Evolutionary conservation across 2,329 filamentous ascomycete genomes (phyloP), one percentile per base, ranked within the genome.

Genomic region (Ilyonectria sp.): DNA sequence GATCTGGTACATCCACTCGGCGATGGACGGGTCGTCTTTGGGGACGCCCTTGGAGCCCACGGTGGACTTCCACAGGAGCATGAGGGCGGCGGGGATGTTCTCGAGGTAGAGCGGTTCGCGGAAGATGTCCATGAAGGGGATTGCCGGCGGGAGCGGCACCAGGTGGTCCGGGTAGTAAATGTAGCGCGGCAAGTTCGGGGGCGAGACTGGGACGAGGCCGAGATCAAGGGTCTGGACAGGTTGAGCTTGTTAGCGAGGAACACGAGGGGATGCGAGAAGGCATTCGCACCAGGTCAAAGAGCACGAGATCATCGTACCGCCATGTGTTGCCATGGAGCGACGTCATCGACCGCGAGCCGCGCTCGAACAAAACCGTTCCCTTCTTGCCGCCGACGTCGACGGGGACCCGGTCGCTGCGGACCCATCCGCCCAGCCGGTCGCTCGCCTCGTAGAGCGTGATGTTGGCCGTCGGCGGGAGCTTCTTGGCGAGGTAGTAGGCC

Each of bases 91-190:
- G 40, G 72, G 70, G 44, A 79, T 62, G 35, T 73, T 76, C 49
- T 80, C 73, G 19, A 75, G 74, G 66, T 80, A 80, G 68, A 82
- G 74, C 19, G 77, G 76, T 65, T 82, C 77, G 53, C 72, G 68
- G 23, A 80, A 56, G 59, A 76, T 71, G 21, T 75, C 66, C 47
- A 73, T 55, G 50, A 80, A 35, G 60, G 67, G 68, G 35, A 71
- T 64, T 23, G 71, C 62, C 3, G 80, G 80, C 2, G 81, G 81
- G 29, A 80, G 69, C 43, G 72, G 60, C 31, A 83, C 79, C 37
- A 83, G 87, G 75, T 91, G 93, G 78, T 97, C 93, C 2, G 93
- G 93, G 76, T 97, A 97, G 86, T 96, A 98, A 67, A 98, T 85
- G 80, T 91, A 98, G 69, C 94, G 92, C 15, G 78, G 74, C 56